These are phyloP conservation scores for Ophiostoma novo-ulmi DNA, from an alignment of 2,329 filamentous ascomycete genomes.

Conservation along the genomic window DNA sequence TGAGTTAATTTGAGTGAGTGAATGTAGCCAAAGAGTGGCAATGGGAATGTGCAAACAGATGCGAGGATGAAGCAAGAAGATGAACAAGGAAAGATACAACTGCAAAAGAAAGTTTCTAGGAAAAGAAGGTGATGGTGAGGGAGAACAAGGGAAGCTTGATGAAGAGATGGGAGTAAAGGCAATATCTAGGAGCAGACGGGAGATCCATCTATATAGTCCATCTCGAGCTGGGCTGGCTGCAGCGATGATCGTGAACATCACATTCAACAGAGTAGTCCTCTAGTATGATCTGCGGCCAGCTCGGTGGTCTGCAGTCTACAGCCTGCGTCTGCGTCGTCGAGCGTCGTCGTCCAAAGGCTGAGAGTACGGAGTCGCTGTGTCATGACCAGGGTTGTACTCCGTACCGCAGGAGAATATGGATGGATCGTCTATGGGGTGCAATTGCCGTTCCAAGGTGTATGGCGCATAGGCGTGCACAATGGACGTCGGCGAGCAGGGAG, in stretches of 20 bases:
- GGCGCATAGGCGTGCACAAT: background rate
- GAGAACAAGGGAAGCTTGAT: slow-evolving; percentile 18
- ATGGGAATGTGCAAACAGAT: background rate
- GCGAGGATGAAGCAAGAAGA: background rate
- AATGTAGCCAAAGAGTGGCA: background rate
- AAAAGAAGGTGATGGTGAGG: slow-evolving; percentile 9
- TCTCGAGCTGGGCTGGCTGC: background rate
- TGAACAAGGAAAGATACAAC: slow-evolving; percentile 8
- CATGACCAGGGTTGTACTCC: background rate
- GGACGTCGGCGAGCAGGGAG: background rate
- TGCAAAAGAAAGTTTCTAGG: background rate
- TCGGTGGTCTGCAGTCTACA: background rate
- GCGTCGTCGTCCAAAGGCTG: slow-evolving; percentile 10
- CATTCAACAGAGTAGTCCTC: background rate
- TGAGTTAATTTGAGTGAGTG: background rate
- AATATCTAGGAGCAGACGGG: slow-evolving; percentile 9
- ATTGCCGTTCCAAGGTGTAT: background rate
- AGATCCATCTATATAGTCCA: slow-evolving; percentile 12
- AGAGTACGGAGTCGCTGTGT: slow-evolving; percentile 6
- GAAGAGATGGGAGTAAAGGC: slow-evolving; percentile 1
- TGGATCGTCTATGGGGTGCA: background rate
- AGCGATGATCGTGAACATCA: slow-evolving; percentile 6
- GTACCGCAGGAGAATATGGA: background rate
- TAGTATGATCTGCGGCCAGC: background rate
- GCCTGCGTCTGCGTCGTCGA: slow-evolving; percentile 3